Base-by-base conservation (phyloP, 2,329 filamentous ascomycete species). In the Orbilia ellipsospora region DNA sequence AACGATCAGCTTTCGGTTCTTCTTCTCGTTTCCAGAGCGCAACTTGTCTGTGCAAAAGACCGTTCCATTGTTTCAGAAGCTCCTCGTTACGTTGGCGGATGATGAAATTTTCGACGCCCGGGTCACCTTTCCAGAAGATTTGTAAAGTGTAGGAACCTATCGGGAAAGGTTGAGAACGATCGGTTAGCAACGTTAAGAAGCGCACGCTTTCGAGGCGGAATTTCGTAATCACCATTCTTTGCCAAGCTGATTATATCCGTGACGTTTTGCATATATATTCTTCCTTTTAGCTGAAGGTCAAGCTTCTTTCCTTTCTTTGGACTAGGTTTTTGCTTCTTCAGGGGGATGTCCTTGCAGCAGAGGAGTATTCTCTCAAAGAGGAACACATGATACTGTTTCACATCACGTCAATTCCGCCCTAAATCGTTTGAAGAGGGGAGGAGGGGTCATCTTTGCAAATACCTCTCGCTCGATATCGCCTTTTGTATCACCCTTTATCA, bases 211-310 rank as follows among this genome's bases (percentile, higher is more conserved):
- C 16, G 44, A 15, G 7, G 16, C 44, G 16, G 70, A 68, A 28
- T 52, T 60, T 23, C 51, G 45, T 77, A 70, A 81, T 81, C 88
- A 96, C 94, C 93, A 83, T 93, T 92, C 82, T 94, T 97, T 59
- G 90, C 89, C 73, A 95, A 86, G 16, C 91, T 94, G 50, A 97
- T 86, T n/a, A 97, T 90, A 82, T 97, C 93, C 45, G 94, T 98
- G 65, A 99, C 94, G 81, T 99, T 99, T 79, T 94, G 93, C 94
- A 99, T 98, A 84, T 97, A 98, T 80, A 99, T 99, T 61, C 95
- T 89, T 45, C 95, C 95, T 83, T 99, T 99, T 31, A 99, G 87
- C 83, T 97, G 94, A 76, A 98, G 86, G 83, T 94, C 97, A 50
- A 90, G 91, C 80, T 88, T 91, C 81, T 88, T 90, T 82, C 89